These are phyloP conservation scores for Rhizophagus sp. DNA, from an alignment of 192 early-diverging fungal species.

Conservation along the genomic window DNA sequence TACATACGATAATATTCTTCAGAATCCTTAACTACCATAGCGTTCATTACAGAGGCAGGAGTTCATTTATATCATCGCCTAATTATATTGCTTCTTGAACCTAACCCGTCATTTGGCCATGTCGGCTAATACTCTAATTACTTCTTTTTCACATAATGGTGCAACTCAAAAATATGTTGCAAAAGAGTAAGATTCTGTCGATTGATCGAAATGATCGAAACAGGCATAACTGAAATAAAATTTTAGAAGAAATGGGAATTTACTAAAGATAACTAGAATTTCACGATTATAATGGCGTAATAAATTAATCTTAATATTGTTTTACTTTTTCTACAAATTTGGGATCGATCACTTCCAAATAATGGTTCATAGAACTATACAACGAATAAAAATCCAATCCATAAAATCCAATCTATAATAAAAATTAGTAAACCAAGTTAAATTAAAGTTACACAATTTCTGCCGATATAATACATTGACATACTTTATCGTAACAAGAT, in stretches of 20 bases:
- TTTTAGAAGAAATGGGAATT: neutral
- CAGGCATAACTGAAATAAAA: constrained; percentile 1
- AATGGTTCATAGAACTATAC: neutral
- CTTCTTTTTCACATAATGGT: constrained; percentile 9
- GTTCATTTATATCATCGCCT: neutral
- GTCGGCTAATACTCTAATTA: neutral
- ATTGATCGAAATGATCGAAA: constrained; percentile 5
- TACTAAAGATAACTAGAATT: neutral
- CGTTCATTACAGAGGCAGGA: neutral
- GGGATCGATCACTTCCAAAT: neutral
- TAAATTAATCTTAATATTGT: neutral
- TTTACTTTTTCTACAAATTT: neutral
- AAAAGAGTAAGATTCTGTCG: constrained; percentile 5
- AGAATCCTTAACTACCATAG: constrained; percentile 8
- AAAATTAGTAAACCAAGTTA: neutral
- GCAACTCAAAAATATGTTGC: neutral
- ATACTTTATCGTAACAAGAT: neutral
- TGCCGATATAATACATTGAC: neutral
- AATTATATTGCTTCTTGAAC: neutral
- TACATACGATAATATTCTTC: constrained; percentile 21
- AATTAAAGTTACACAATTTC: too few relatives aligned
- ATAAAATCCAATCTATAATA: neutral
- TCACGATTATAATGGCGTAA: neutral
- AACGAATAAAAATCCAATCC: constrained; percentile 22
- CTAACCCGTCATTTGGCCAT: neutral